Evolutionary conservation across 1,284 basidiomycete species (phyloP).

Genomic region (Wallemia ichthyophaga): DNA sequence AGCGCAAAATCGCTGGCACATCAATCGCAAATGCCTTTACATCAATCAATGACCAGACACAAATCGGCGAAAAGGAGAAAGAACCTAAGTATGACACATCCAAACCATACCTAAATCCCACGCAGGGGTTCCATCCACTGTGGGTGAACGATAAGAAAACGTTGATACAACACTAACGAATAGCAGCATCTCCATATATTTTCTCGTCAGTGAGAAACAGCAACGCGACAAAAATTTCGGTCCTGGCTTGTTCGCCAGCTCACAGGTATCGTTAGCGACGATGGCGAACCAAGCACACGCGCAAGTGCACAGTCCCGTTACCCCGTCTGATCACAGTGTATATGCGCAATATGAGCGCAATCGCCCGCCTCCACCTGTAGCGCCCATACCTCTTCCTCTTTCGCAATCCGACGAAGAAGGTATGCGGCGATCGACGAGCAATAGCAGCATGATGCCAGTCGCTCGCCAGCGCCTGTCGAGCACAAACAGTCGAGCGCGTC

Average conservation of each 20-base stretch:
- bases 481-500: background rate
- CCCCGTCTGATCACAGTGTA: background rate
- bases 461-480: background rate
- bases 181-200: slow-evolving; percentile 60
- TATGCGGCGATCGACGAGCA: background rate
- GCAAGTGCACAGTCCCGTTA: background rate
- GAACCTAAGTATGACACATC: slow-evolving; percentile 8
- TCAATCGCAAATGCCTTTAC: slow-evolving; percentile 17
- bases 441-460: background rate
- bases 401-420: background rate
- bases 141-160: background rate
- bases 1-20: slow-evolving; percentile 49
- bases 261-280: slow-evolving; percentile 28
- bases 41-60: slow-evolving; percentile 21
- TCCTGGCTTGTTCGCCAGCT: slow-evolving; percentile 72
- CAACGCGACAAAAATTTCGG: slow-evolving; percentile 81
- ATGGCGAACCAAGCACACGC: background rate
- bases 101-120: slow-evolving; percentile 37
- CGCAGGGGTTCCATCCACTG: slow-evolving; percentile 71
- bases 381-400: background rate
- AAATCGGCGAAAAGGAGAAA: slow-evolving; percentile 19
- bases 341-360: background rate
- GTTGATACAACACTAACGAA: background rate
- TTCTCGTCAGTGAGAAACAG: slow-evolving; percentile 74
- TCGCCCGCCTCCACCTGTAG: background rate